Percentiles rank a stretch among this genome's conserved stretches.
These are phyloP conservation scores for Colletotrichum siamense DNA, from an alignment of 2,329 filamentous ascomycete genomes.

Conservation along the genomic window DNA sequence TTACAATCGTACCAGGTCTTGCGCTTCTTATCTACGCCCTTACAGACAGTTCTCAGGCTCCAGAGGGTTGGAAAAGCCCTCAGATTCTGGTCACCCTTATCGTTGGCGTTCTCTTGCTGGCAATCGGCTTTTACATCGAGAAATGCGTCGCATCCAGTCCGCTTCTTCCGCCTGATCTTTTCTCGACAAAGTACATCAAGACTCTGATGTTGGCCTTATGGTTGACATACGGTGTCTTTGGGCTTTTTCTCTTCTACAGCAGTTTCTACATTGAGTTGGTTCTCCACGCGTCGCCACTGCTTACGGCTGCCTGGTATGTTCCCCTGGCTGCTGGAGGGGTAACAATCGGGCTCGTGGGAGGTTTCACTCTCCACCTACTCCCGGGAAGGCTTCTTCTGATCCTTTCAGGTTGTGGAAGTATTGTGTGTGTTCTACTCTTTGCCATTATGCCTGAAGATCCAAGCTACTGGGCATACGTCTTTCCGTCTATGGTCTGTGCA, in stretches of 20 bases:
- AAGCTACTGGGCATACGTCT: slow-evolving; percentile 77
- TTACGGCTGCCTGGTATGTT: slow-evolving; percentile 71
- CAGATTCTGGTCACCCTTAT: slow-evolving; percentile 68
- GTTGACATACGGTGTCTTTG: slow-evolving; percentile 65
- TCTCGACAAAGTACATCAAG: slow-evolving; percentile 66
- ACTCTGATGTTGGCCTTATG: slow-evolving; percentile 61
- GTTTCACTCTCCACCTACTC: slow-evolving; percentile 70
- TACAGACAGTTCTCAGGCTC: slow-evolving; percentile 68
- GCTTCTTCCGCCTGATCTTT: slow-evolving; percentile 67
- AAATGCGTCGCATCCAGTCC: slow-evolving; percentile 64
- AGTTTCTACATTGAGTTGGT: slow-evolving; percentile 69
- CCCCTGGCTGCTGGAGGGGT: slow-evolving; percentile 74
- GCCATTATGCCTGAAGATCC: slow-evolving; percentile 65
- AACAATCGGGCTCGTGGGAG: slow-evolving; percentile 65
- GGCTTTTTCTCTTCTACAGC: slow-evolving; percentile 68
- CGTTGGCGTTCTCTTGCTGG: slow-evolving; percentile 58
- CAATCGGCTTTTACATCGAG: slow-evolving; percentile 65
- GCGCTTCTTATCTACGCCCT: slow-evolving; percentile 72
- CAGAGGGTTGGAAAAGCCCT: slow-evolving; percentile 66
- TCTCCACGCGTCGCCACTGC: slow-evolving; percentile 62
- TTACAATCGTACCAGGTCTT: slow-evolving; percentile 60
- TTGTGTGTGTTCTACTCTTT: slow-evolving; percentile 66
- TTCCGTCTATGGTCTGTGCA: slow-evolving; percentile 71
- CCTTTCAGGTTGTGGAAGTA: slow-evolving; percentile 64
- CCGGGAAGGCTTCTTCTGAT: slow-evolving; percentile 67